Base-by-base conservation (phyloP, 176 grass and related monocot species). In the Phoenix roebelenii region DNA sequence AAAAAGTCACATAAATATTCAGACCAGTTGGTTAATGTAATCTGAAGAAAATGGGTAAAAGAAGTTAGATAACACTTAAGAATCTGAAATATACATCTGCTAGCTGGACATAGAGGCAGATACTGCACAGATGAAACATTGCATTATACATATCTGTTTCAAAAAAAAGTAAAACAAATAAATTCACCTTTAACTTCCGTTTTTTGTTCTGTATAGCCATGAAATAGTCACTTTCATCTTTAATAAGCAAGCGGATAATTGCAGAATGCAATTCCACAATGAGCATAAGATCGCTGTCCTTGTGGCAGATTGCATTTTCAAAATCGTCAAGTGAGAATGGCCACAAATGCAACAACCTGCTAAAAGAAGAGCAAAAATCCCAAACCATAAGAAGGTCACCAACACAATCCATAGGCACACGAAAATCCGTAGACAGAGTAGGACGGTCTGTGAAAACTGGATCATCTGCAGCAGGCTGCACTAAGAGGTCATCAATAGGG, bases 331-430 rank as follows among this genome's bases (percentile, higher is more conserved):
- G 69, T 49, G 86, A 82, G 58, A 96, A 96, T 51, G 83, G 91
- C 7, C 59, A 96, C 70, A 90, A 61, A 54, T 74, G 73, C 50
- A 96, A 71, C 75, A 82, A 68, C 68, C 66, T 78, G 50, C 83
- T 83, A 56, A 82, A 96, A 48, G 86, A 82, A 60, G 72, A 85
- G 67, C 83, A 90, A 54, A 96, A 96, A 49, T 90, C 69, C 86
- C 83, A 96, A 52, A 90, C 75, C 70, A 86, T 77, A 53, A 96
- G 74, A 25, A 96, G 87, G 87, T 90, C 80, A 18, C 86, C 86
- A 10, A 90, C 80, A 82, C 79, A 85, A 72, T 66, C 44, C 72
- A 72, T 23, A 74, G 83, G 91, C 59, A 96, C 86, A 68, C 63
- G 79, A 66, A 96, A 96, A 32, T 88, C 72, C 67, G 61, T 87